Conservation (phyloP, 306 rosid genomes). For the Gynostemma pentaphyllum region DNA sequence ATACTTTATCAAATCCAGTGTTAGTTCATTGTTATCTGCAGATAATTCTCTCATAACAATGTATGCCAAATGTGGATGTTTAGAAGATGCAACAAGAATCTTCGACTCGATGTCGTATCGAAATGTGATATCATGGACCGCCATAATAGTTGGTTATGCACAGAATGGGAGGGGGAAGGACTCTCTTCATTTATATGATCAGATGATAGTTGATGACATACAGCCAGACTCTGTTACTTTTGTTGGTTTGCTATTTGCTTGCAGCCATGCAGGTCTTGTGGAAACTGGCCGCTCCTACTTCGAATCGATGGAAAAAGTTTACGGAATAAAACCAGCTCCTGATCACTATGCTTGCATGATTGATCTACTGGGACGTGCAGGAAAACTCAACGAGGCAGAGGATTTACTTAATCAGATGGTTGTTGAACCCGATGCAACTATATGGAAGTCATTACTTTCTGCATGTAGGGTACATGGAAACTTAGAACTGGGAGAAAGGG, state of each 20-base stretch:
- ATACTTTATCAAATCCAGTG: conserved; percentile 49
- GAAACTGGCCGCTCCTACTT: conserved; percentile 45
- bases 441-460: conserved; percentile 88
- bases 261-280: conserved; percentile 85
- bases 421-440: conserved; percentile 68
- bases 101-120: conserved; percentile 47
- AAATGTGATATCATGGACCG: conserved; percentile 79
- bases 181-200: conserved; percentile 55
- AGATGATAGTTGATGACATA: conserved; percentile 57
- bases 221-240: conserved; percentile 77
- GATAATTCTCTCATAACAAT: conserved; percentile 72
- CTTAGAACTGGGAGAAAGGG: conserved; percentile 67
- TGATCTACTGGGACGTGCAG: conserved; percentile 75
- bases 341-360: conserved; percentile 89
- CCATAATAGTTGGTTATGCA: conserved; percentile 85
- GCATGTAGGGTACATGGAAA: conserved; percentile 77
- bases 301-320: conserved; percentile 48
- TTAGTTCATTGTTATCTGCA: conserved; percentile 38
- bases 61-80: conserved; percentile 89
- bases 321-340: conserved; percentile 68
- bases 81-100: conserved; percentile 55
- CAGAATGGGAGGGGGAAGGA: conserved; percentile 78
- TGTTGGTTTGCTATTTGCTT: conserved; percentile 81
- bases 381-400: conserved; percentile 53
- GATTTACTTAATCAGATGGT: conserved; percentile 49